Percentiles rank a stretch among this genome's conserved stretches.
phyloP scores from a whole-genome alignment of 805 yeast species.

The Saccharomycopsis sp. region DNA sequence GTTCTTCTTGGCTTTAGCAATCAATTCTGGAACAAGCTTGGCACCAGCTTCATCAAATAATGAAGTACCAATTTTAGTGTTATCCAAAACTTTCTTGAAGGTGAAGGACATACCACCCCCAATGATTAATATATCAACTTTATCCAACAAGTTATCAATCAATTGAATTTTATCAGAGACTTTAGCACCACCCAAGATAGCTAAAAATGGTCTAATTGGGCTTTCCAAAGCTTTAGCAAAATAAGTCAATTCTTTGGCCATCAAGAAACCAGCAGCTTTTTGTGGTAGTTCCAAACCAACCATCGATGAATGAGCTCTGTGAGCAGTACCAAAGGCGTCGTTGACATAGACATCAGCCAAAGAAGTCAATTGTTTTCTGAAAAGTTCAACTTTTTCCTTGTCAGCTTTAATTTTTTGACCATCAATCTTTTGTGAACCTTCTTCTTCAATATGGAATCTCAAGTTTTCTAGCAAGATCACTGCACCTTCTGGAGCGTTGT shows the following conservation, averaged over 20 bases:
- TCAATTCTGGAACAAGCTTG: conserved; percentile 83
- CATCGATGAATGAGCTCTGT: conserved; percentile 99
- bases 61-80: conserved; percentile 85
- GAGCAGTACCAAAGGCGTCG: conserved; percentile 99
- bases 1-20: conserved; percentile 95
- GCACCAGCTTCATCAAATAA: conserved; percentile 93
- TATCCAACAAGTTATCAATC: conserved; percentile 93
- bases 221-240: conserved; percentile 97
- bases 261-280: conserved; percentile 98
- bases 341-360: conserved; percentile 96
- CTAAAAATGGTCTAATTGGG: conserved; percentile 97
- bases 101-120: conserved; percentile 99
- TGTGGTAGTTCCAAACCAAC: conserved; percentile 94
- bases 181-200: conserved; percentile 99
- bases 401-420: conserved; percentile 94
- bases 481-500: conserved; percentile 67
- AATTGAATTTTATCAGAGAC: conserved; percentile 98
- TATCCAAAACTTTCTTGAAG: conserved; percentile 87
- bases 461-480: conserved; percentile 92
- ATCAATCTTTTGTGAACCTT: conserved; percentile 86
- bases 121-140: conserved; percentile 88
- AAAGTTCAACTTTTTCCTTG: conserved; percentile 71
- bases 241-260: conserved; percentile 95
- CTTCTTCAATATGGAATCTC: conserved; percentile 97
- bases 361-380: conserved; percentile 85